Conservation (phyloP, 768 basidiomycete genomes). For the Psilocybe tampanensis region DNA sequence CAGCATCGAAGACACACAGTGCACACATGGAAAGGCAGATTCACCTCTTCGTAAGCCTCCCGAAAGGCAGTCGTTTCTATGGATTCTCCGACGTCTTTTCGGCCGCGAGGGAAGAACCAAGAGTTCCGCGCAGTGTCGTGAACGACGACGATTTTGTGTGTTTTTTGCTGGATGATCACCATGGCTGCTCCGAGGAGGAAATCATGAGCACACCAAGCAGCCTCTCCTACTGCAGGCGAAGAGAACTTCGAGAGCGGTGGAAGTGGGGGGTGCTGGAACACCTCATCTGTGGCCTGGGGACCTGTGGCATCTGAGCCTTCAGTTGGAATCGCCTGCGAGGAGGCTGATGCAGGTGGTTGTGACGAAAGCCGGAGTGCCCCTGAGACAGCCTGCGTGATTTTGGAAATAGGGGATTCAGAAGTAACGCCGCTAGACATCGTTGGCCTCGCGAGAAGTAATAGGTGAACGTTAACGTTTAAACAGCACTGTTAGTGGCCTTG, state of each 20-base stretch:
- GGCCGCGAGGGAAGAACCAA: slow-evolving; percentile 67
- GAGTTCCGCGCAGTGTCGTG: slow-evolving; percentile 36
- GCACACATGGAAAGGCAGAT: slow-evolving; percentile 3
- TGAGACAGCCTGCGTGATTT: neutral
- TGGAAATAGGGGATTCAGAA: neutral
- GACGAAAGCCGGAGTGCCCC: neutral
- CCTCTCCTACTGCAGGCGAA: slow-evolving; percentile 41
- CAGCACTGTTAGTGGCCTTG: too few relatives aligned
- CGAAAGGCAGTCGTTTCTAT: slow-evolving; percentile 60
- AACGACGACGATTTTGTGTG: slow-evolving; percentile 54
- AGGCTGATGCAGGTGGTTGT: neutral
- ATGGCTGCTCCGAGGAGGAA: slow-evolving; percentile 64
- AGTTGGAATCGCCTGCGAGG: neutral
- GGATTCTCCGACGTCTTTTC: slow-evolving; percentile 69
- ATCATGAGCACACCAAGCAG: slow-evolving; percentile 49
- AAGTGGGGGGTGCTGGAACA: neutral
- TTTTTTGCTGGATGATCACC: slow-evolving; percentile 64
- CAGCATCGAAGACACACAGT: neutral
- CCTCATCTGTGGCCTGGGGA: neutral
- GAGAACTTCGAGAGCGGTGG: slow-evolving; percentile 39
- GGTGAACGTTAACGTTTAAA: too few relatives aligned
- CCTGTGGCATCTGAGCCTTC: neutral
- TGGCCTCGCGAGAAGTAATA: too few relatives aligned
- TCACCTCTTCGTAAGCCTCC: slow-evolving; percentile 71
- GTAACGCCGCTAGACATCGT: neutral